These are phyloP conservation scores for Auriscalpium orientale DNA, from an alignment of 768 basidiomycete genomes.

Conservation along the genomic window DNA sequence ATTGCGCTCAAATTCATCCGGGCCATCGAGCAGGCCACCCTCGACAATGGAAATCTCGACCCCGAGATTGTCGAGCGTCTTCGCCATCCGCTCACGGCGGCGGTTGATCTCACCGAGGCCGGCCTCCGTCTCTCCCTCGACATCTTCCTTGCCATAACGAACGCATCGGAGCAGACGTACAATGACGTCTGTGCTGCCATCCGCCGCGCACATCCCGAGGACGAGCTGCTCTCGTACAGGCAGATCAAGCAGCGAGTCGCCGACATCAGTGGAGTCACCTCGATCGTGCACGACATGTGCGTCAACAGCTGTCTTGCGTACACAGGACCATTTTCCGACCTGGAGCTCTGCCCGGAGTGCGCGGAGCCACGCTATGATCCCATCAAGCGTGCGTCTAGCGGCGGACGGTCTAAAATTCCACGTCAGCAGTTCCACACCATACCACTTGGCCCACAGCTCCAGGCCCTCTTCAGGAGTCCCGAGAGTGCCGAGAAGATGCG, in stretches of 20 bases:
- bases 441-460: constrained; percentile 17
- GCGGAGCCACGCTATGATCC: constrained; percentile 7
- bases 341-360: constrained; percentile 11
- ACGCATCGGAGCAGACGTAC: no score
- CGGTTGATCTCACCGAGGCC: background rate
- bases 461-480: no score
- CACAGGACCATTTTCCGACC: constrained; percentile 12
- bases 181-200: no score
- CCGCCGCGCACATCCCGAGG: no score
- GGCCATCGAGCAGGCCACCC: background rate
- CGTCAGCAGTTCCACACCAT: constrained; percentile 11
- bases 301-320: no score
- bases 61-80: background rate
- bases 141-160: no score
- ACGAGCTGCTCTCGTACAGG: no score
- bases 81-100: background rate
- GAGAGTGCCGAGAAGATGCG: no score
- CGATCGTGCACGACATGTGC: no score
- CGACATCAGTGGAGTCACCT: no score
- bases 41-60: background rate
- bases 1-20: background rate
- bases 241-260: no score
- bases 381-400: background rate
- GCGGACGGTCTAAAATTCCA: constrained; percentile 3
- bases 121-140: background rate